phyloP scores from a whole-genome alignment of 208 protist species.

The Sergeia podlipaevii region DNA sequence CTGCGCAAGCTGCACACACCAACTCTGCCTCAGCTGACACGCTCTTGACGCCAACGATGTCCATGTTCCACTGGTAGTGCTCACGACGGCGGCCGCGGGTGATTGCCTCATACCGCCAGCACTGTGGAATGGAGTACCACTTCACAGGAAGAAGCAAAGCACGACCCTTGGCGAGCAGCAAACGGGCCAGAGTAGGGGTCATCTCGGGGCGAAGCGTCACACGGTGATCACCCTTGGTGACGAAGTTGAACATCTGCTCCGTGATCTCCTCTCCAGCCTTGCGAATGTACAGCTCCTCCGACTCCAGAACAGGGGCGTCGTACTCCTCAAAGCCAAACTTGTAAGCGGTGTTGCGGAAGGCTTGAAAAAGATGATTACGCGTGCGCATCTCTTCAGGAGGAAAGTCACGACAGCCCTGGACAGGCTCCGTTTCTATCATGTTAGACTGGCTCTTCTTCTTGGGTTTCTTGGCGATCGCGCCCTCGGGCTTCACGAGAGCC shows the following conservation, averaged over 20 bases:
- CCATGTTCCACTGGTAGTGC: slow-evolving; percentile 98
- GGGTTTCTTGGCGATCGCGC: slow-evolving; percentile 56
- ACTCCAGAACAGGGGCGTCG: slow-evolving; percentile 94
- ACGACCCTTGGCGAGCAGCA: slow-evolving; percentile 88
- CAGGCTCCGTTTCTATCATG: slow-evolving; percentile 89
- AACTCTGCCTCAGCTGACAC: slow-evolving; percentile 94
- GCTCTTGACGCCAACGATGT: slow-evolving; percentile 92
- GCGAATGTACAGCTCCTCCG: slow-evolving; percentile 92
- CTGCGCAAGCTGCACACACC: slow-evolving; percentile 77
- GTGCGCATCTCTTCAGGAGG: slow-evolving; percentile 93
- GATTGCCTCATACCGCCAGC: slow-evolving; percentile 95
- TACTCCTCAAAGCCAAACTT: slow-evolving; percentile 95
- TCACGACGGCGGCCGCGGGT: slow-evolving; percentile 93
- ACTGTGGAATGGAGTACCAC: slow-evolving; percentile 96
- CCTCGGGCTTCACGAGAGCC: slow-evolving; percentile 31
- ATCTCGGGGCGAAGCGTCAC: slow-evolving; percentile 95
- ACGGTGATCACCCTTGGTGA: slow-evolving; percentile 89
- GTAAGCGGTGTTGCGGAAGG: slow-evolving; percentile 79
- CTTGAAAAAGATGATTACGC: slow-evolving; percentile 89
- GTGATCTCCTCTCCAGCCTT: slow-evolving; percentile 97
- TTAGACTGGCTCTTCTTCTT: slow-evolving; percentile 90
- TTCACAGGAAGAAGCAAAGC: slow-evolving; percentile 91
- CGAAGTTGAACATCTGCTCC: slow-evolving; percentile 97
- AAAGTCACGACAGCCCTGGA: slow-evolving; percentile 95
- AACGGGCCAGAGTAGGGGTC: slow-evolving; percentile 93